phyloP scores from a whole-genome alignment of 2,329 filamentous ascomycete genomes.

The Penicillium italicum region DNA sequence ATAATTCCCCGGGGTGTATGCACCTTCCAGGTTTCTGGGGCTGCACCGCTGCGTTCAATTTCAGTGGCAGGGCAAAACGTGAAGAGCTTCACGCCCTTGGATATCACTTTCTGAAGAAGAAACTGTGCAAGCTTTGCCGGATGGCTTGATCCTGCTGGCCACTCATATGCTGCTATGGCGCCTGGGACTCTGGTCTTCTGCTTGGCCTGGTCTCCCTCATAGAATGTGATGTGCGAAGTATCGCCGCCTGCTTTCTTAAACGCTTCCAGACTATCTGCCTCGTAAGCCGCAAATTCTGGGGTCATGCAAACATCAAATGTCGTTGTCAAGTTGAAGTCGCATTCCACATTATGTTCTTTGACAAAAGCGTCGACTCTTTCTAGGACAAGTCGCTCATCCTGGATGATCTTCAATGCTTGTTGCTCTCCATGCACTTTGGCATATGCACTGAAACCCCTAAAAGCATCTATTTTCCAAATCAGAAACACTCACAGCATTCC shows the following conservation, averaged over 20 bases:
- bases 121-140: slow-evolving; percentile 51
- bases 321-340: slow-evolving; percentile 47
- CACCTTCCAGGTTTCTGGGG: slow-evolving; percentile 13
- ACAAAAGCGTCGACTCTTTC: slow-evolving; percentile 44
- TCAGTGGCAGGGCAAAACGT: slow-evolving; percentile 43
- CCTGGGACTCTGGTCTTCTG: slow-evolving; percentile 37
- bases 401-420: slow-evolving; percentile 48
- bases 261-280: slow-evolving; percentile 39
- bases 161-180: slow-evolving; percentile 49
- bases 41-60: slow-evolving; percentile 15
- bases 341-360: slow-evolving; percentile 40
- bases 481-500: neutral
- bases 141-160: slow-evolving; percentile 50
- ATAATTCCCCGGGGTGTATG: slow-evolving; percentile 20
- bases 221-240: slow-evolving; percentile 42
- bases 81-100: slow-evolving; percentile 41
- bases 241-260: slow-evolving; percentile 46
- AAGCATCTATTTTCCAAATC: slow-evolving; percentile 36
- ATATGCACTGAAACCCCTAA: slow-evolving; percentile 48
- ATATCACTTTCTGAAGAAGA: slow-evolving; percentile 40
- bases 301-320: slow-evolving; percentile 52
- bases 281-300: slow-evolving; percentile 45
- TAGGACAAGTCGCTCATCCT: slow-evolving; percentile 44
- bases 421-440: slow-evolving; percentile 41
- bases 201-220: slow-evolving; percentile 41